phyloP scores from a whole-genome alignment of 2,329 filamentous ascomycete genomes.

The Sporothrix humicola region DNA sequence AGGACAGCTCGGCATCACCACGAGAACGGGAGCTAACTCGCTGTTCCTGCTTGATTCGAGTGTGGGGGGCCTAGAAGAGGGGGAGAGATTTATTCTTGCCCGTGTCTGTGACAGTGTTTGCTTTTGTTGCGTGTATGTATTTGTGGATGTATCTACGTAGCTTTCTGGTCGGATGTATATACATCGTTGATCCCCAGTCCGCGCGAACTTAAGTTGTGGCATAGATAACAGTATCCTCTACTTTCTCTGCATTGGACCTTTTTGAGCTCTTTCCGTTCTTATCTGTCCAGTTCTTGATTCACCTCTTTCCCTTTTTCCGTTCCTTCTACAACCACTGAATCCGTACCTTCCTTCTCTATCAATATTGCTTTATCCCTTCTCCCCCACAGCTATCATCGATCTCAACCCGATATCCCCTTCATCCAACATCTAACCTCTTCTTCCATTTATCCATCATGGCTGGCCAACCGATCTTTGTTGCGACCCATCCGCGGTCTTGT shows the following conservation, averaged over 20 bases:
- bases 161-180: slow-evolving; percentile 13
- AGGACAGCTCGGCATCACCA: slow-evolving; percentile 19
- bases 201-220: not conserved
- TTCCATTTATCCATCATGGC: slow-evolving; percentile 59
- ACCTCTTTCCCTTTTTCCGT: not conserved
- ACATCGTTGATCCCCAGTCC: slow-evolving; percentile 12
- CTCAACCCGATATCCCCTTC: not conserved
- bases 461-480: slow-evolving; percentile 85
- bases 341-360: not conserved
- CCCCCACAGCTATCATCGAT: not conserved
- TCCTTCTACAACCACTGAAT: not conserved
- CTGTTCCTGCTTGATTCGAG: slow-evolving; percentile 19
- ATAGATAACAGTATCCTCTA: not conserved
- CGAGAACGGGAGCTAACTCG: not conserved
- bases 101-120: not conserved
- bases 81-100: slow-evolving; percentile 24
- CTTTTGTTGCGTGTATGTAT: too few species aligned
- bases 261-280: not conserved
- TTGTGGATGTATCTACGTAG: not conserved
- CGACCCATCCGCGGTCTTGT: slow-evolving; percentile 91
- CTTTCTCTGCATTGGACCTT: not conserved
- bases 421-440: not conserved
- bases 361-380: not conserved
- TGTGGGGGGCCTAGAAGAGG: slow-evolving; percentile 12
- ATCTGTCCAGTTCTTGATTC: not conserved